Percentiles rank a stretch among this genome's conserved stretches.
phyloP scores from a whole-genome alignment of 106 monocot genomes.

The Agapanthus africanus region DNA sequence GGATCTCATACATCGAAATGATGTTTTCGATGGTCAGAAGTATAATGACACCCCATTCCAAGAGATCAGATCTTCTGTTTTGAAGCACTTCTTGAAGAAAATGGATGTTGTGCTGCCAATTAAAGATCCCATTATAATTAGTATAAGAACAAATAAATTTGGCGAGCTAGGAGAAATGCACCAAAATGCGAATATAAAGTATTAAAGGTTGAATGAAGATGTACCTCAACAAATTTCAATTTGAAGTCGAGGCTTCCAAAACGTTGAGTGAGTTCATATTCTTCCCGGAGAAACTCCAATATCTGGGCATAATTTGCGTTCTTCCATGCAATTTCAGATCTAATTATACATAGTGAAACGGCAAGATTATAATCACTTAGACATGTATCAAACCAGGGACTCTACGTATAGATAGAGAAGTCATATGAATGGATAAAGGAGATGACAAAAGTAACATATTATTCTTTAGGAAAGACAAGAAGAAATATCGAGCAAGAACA shows the following conservation, averaged over 20 bases:
- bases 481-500: no score
- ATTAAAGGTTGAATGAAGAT: background rate
- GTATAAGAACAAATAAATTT: no score
- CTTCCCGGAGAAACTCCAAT: constrained; percentile 70
- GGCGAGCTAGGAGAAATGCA: background rate
- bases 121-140: no score
- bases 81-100: constrained; percentile 87
- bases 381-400: no score
- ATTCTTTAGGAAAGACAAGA: no score
- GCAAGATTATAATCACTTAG: no score
- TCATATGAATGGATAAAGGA: no score
- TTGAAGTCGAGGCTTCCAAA: constrained; percentile 79
- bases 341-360: no score
- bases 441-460: no score
- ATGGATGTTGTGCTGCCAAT: constrained; percentile 82
- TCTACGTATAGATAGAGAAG: no score
- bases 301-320: constrained; percentile 81
- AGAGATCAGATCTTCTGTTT: constrained; percentile 60
- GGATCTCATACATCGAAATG: constrained; percentile 62
- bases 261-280: constrained; percentile 68
- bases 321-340: constrained; percentile 83
- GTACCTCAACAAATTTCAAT: constrained; percentile 81
- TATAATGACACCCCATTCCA: constrained; percentile 71
- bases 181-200: background rate
- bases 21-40: constrained; percentile 54